phyloP scores from a whole-genome alignment of 2,329 filamentous ascomycete genomes.

The Bretziella fagacearum region DNA sequence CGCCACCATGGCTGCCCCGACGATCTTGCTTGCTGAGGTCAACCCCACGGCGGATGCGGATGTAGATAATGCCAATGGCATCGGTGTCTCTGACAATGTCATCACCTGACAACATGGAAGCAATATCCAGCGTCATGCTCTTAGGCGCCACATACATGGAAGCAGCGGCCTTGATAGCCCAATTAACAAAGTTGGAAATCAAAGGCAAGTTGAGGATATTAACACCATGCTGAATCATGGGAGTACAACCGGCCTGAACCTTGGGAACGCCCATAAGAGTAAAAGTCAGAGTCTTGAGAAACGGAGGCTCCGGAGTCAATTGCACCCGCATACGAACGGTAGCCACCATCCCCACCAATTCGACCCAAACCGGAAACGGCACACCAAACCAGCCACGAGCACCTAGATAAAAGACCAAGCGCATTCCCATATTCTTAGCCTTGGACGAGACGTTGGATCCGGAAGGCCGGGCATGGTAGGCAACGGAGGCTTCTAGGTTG shows the following conservation, averaged over 20 bases:
- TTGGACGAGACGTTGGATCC: constrained; percentile 56
- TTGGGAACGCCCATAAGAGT: constrained; percentile 90
- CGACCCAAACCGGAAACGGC: constrained; percentile 73
- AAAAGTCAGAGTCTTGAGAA: constrained; percentile 79
- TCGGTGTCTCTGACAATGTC: constrained; percentile 78
- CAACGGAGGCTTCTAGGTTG: constrained; percentile 78
- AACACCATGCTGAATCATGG: constrained; percentile 78
- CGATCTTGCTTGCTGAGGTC: constrained; percentile 83
- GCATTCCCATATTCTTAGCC: constrained; percentile 93
- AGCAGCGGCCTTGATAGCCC: constrained; percentile 72
- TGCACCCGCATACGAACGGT: constrained; percentile 70
- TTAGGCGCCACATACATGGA: constrained; percentile 91
- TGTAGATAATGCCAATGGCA: constrained; percentile 77
- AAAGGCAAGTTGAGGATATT: constrained; percentile 84
- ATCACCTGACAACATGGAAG: constrained; percentile 80
- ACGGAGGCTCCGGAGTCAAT: constrained; percentile 79
- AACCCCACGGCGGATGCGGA: constrained; percentile 74
- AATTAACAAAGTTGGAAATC: constrained; percentile 95
- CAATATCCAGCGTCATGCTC: constrained; percentile 78
- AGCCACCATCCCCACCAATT: constrained; percentile 77
- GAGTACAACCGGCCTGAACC: constrained; percentile 74
- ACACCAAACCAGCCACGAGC: constrained; percentile 78
- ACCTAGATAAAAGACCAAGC: constrained; percentile 84
- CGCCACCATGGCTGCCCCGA: constrained; percentile 66
- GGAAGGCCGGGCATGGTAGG: constrained; percentile 73